Conservation (phyloP, 768 basidiomycete species). For the Naganishia antarctica region DNA sequence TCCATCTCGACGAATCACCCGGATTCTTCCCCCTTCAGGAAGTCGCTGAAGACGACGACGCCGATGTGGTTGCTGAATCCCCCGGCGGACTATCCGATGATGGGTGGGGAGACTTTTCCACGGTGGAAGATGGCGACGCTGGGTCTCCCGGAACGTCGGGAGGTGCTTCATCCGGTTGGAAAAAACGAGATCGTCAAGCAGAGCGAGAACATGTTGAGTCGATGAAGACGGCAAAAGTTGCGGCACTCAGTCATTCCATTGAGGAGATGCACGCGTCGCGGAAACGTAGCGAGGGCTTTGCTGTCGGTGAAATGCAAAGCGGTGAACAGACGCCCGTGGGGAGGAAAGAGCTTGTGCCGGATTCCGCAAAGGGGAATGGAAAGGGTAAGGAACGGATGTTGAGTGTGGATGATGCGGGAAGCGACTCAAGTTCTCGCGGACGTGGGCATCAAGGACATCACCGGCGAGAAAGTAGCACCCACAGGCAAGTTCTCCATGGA, state of each 20-base stretch:
- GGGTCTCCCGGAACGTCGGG: not conserved
- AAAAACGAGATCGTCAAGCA: not conserved
- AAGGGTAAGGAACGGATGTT: constrained; percentile 12
- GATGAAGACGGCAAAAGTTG: not conserved
- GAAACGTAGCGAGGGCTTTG: constrained; percentile 4
- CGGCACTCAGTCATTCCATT: not conserved
- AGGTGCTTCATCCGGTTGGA: too few species aligned
- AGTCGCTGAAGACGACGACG: not conserved
- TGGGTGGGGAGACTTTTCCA: not conserved
- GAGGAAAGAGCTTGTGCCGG: not conserved
- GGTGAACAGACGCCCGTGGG: not conserved
- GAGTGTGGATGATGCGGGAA: not conserved
- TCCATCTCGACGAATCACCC: not conserved
- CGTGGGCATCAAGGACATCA: constrained; percentile 2
- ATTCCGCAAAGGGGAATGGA: too few species aligned
- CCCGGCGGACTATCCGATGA: not conserved
- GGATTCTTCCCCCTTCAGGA: not conserved
- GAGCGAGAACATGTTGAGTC: constrained; percentile 3
- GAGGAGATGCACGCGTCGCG: not conserved
- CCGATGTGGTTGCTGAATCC: not conserved
- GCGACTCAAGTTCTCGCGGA: not conserved
- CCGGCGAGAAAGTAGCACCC: constrained; percentile 28
- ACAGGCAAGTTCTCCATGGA: constrained; percentile 6
- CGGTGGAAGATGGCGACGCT: not conserved
- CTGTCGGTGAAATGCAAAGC: not conserved